phyloP scores from a whole-genome alignment of 441 rosid species.

The Croton laevigatus region DNA sequence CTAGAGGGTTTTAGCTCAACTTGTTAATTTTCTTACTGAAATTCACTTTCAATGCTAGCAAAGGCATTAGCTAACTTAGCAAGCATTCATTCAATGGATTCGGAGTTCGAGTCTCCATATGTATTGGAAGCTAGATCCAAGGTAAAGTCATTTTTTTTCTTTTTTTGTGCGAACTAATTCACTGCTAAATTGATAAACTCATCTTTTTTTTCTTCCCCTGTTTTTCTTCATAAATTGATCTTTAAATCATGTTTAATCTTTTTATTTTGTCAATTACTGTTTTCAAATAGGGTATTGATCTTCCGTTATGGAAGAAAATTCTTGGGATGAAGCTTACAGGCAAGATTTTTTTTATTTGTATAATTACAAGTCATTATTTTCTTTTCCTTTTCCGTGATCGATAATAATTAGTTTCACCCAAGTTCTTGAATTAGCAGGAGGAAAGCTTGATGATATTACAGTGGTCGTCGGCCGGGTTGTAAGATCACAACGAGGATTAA shows the following conservation, averaged over 20 bases:
- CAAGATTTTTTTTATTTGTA: constrained; percentile 12
- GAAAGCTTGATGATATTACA: constrained; percentile 90
- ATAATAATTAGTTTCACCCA: not conserved
- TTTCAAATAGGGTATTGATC: constrained; percentile 60
- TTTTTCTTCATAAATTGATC: too few species aligned
- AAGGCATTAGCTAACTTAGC: constrained; percentile 85
- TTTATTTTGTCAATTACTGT: not conserved
- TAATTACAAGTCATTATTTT: not conserved
- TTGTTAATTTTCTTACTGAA: constrained; percentile 24
- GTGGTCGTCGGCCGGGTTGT: constrained; percentile 70
- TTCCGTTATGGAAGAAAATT: constrained; percentile 60
- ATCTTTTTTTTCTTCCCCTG: not conserved
- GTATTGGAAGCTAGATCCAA: constrained; percentile 73
- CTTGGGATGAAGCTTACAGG: constrained; percentile 85
- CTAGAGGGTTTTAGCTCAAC: constrained; percentile 16
- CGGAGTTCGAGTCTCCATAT: constrained; percentile 73
- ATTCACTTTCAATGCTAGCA: constrained; percentile 48
- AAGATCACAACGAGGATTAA: constrained; percentile 18
- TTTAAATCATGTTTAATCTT: not conserved
- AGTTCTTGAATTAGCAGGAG: constrained; percentile 45
- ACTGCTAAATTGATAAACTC: not conserved
- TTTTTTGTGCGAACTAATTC: not conserved
- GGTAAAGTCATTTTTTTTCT: constrained; percentile 42
- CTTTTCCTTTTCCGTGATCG: not conserved
- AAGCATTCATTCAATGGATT: constrained; percentile 57